These are phyloP conservation scores for Saccharomycopsis crataegensis DNA, from an alignment of 1,139 yeast genomes.

Conservation along the genomic window DNA sequence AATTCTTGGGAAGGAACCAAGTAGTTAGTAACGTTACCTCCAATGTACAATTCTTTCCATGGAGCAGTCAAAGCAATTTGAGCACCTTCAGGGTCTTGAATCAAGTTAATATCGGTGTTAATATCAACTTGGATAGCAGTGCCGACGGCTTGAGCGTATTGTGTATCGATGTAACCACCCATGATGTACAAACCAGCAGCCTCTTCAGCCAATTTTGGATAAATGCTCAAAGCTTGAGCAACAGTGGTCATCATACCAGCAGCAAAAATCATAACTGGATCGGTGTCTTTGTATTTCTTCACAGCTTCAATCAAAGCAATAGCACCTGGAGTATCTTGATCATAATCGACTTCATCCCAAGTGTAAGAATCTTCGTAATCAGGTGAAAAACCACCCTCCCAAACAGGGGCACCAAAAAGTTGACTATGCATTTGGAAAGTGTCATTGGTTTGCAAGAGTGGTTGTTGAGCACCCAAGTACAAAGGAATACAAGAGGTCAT, in stretches of 20 bases:
- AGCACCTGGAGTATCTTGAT: slow-evolving; percentile 31
- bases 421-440: slow-evolving; percentile 35
- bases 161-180: slow-evolving; percentile 38
- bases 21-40: slow-evolving; percentile 36
- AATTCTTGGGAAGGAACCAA: slow-evolving; percentile 33
- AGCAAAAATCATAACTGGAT: slow-evolving; percentile 30
- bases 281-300: slow-evolving; percentile 30
- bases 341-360: slow-evolving; percentile 29
- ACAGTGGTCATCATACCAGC: slow-evolving; percentile 38
- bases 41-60: slow-evolving; percentile 33
- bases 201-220: slow-evolving; percentile 33
- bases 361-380: slow-evolving; percentile 28
- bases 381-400: slow-evolving; percentile 37
- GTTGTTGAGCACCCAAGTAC: slow-evolving; percentile 34
- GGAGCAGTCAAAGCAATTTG: slow-evolving; percentile 34
- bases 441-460: slow-evolving; percentile 33
- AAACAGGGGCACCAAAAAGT: slow-evolving; percentile 33
- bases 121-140: slow-evolving; percentile 29
- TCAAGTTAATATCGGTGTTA: slow-evolving; percentile 36
- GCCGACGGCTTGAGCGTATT: slow-evolving; percentile 33
- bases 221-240: slow-evolving; percentile 35
- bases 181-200: slow-evolving; percentile 35
- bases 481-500: slow-evolving; percentile 34
- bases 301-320: slow-evolving; percentile 35
- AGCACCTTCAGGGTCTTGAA: slow-evolving; percentile 40